Base-by-base conservation (phyloP, 2,329 filamentous ascomycete genomes). In the Drechslera avenae region DNA sequence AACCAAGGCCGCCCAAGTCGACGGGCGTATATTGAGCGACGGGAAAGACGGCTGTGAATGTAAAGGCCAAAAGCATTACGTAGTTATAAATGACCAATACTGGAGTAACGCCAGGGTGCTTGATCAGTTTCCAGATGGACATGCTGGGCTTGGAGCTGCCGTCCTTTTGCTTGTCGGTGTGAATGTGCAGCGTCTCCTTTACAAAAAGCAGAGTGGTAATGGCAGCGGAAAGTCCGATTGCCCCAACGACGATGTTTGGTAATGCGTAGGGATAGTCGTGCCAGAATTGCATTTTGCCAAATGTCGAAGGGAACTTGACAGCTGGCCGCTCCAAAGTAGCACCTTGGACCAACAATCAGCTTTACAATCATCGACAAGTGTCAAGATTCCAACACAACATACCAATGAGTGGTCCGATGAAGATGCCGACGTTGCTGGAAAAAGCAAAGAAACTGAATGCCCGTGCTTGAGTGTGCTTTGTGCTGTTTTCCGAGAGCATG, bases 391-490 rank as follows among this genome's bases (percentile, higher is more conserved):
- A 12, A 1, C 30, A n/a, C 14, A 5, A 50, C 56, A 37, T 54
- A 75, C 75, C 78, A 16, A 91, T 65, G 7, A 90, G 63, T 2
- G 89, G 88, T 0, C 89, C 90, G 2, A 90, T 23, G 50, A 90
- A 85, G 36, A 93, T 85, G 3, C 90, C 90, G 7, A 92, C 17
- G 58, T 93, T 93, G 4, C 85, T 84, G 0, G 82, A 78, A 65
- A 93, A 90, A 8, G 88, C 87, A 66, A 92, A 92, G 78, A 85
- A 88, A 64, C 86, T 86, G 65, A 92, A 94, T 0, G 86, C 85
- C 21, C 80, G 76, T 0, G 89, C 89, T 72, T 92, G 89, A 0
- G 86, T 91, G 55, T 82, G 80, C 4, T 81, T 75, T 0, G 86
- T 89, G 69, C 84, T 87, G 59, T 86, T 84, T 72, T 94, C 90